phyloP scores from a whole-genome alignment of 257 asterid species.

The Petunia secreta region DNA sequence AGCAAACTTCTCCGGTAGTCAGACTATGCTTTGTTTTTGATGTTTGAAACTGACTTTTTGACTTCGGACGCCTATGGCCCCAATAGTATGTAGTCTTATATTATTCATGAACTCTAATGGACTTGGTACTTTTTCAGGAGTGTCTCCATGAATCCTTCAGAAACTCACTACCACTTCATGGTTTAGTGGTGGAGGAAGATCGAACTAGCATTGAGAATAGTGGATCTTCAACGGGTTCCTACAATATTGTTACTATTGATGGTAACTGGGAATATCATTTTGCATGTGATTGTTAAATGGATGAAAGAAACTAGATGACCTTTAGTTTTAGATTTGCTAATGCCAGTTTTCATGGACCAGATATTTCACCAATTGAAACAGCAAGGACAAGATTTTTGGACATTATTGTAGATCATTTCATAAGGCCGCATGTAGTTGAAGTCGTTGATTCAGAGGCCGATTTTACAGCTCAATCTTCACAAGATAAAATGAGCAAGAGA shows the following conservation, averaged over 20 bases:
- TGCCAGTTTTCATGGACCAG: conserved; percentile 52
- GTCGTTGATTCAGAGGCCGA: conserved; percentile 72
- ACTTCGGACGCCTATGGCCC: neutral
- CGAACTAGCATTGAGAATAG: conserved; percentile 73
- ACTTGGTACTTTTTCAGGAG: conserved; percentile 52
- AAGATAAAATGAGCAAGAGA: conserved; percentile 64
- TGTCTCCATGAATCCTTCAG: conserved; percentile 81
- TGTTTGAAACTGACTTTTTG: neutral
- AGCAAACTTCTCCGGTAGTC: neutral
- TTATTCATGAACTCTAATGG: neutral
- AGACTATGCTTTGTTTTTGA: conserved; percentile 10
- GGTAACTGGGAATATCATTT: conserved; percentile 48
- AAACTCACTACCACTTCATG: conserved; percentile 72
- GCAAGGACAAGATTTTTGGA: conserved; percentile 93
- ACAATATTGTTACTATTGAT: conserved; percentile 67
- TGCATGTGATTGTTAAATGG: neutral
- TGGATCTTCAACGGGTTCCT: conserved; percentile 67
- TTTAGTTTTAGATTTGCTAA: conserved; percentile 31
- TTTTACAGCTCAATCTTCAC: conserved; percentile 59
- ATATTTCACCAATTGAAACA: conserved; percentile 90
- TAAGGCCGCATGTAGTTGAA: conserved; percentile 65
- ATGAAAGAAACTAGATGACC: conserved; percentile 2
- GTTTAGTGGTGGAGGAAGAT: conserved; percentile 80
- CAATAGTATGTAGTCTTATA: neutral
- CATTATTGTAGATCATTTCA: conserved; percentile 74